These are phyloP conservation scores for Claviceps sp. DNA, from an alignment of 2,329 filamentous ascomycete species.

Conservation along the genomic window DNA sequence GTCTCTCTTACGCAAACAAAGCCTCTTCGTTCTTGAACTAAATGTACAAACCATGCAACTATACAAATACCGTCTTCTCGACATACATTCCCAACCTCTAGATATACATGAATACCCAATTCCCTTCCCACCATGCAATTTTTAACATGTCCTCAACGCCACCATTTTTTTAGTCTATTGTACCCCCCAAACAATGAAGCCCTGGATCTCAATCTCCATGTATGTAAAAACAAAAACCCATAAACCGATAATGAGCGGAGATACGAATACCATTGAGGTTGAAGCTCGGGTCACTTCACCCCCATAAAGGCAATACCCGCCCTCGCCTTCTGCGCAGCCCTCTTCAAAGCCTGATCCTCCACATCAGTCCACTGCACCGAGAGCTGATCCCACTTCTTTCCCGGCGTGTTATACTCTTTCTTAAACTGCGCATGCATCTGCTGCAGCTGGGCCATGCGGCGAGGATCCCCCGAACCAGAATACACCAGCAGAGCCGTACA, in stretches of 20 bases:
- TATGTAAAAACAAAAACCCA: not conserved
- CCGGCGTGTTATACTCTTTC: conserved; percentile 49
- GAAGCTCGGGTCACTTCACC: conserved; percentile 37
- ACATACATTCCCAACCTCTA: no score
- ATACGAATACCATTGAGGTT: no score
- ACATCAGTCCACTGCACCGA: conserved; percentile 55
- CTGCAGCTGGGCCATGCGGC: conserved; percentile 50
- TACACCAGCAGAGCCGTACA: conserved; percentile 54
- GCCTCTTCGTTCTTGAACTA: no score
- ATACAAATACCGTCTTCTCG: no score
- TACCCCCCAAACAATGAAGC: no score
- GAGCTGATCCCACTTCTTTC: conserved; percentile 53
- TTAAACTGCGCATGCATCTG: conserved; percentile 46
- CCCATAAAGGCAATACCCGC: conserved; percentile 51
- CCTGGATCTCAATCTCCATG: no score
- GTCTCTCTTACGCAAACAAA: no score
- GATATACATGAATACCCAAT: no score
- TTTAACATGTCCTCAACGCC: no score
- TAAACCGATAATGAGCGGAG: not conserved
- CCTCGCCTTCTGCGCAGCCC: conserved; percentile 42
- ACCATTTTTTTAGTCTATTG: no score
- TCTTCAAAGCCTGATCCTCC: conserved; percentile 49
- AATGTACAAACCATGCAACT: no score
- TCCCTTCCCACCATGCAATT: no score
- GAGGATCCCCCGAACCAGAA: conserved; percentile 54